Conservation (phyloP, 352 stramenopile species). For the Globisporangium paddicum region DNA sequence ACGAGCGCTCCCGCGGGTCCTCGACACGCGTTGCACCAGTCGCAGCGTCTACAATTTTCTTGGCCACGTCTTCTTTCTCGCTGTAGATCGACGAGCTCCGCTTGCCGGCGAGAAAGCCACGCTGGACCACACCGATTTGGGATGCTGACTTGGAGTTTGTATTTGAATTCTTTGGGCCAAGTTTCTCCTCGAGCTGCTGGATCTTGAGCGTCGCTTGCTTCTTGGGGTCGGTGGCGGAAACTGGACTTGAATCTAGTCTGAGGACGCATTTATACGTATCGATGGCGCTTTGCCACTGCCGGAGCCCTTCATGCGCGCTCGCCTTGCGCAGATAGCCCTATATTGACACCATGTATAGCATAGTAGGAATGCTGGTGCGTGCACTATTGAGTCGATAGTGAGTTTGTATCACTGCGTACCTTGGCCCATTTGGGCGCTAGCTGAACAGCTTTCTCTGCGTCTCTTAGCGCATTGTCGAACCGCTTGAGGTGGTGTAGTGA, state of each 20-base stretch:
- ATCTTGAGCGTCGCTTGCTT: constrained; percentile 32
- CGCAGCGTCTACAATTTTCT: constrained; percentile 17
- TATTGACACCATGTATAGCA: neutral
- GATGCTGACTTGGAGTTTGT: constrained; percentile 9
- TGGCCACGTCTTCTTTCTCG: constrained; percentile 52
- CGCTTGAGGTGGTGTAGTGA: constrained; percentile 72
- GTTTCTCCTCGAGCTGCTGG: constrained; percentile 5
- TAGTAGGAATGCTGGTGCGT: too few species aligned
- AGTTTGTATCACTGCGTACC: constrained; percentile 13
- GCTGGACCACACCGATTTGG: constrained; percentile 24
- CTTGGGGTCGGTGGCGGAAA: constrained; percentile 59
- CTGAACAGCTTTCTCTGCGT: constrained; percentile 78
- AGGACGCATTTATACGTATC: constrained; percentile 73
- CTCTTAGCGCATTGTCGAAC: constrained; percentile 64
- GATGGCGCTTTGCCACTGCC: constrained; percentile 57
- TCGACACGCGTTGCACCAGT: constrained; percentile 19
- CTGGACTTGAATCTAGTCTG: constrained; percentile 40
- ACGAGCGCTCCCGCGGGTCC: constrained; percentile 37
- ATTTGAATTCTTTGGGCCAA: neutral
- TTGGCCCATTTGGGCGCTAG: constrained; percentile 91
- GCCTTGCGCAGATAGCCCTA: constrained; percentile 88
- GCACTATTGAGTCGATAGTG: too few species aligned
- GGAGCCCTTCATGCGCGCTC: constrained; percentile 65
- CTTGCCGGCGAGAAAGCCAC: constrained; percentile 42
- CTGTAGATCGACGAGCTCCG: constrained; percentile 45